Percentiles rank a stretch among this genome's conserved stretches.
Evolutionary conservation across 208 protist species (phyloP).

Genomic region (Wallacemonas sp.): DNA sequence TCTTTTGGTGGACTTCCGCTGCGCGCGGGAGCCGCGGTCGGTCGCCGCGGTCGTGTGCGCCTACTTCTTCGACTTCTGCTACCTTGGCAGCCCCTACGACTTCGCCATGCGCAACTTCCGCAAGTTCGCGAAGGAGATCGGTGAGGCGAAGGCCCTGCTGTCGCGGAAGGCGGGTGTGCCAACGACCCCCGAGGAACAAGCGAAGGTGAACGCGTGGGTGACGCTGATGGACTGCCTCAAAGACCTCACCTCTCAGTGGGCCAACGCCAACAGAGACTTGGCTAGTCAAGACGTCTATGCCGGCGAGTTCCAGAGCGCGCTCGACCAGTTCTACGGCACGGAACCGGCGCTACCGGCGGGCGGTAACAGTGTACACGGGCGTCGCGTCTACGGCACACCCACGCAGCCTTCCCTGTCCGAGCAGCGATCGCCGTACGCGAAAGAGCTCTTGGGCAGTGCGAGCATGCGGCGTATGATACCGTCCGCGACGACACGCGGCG

Average conservation of each 20-base stretch:
- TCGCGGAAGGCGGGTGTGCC: conserved; percentile 31
- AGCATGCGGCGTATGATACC: conserved; percentile 9
- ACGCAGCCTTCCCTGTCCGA: not conserved
- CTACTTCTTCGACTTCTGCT: conserved; percentile 75
- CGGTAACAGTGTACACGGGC: not conserved
- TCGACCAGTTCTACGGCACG: conserved; percentile 9
- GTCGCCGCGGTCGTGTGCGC: conserved; percentile 64
- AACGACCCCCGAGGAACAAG: conserved; percentile 33
- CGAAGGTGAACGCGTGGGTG: conserved; percentile 56
- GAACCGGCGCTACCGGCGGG: conserved; percentile 9
- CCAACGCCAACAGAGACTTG: conserved; percentile 5
- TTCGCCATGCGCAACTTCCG: conserved; percentile 44
- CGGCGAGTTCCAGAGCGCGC: conserved; percentile 1
- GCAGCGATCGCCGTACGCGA: not conserved
- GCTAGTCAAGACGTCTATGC: not conserved
- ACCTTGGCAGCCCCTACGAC: conserved; percentile 63
- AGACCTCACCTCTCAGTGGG: conserved; percentile 62
- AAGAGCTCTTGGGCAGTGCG: not conserved
- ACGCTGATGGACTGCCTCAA: conserved; percentile 67
- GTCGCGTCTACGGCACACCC: not conserved
- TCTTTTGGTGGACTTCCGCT: conserved; percentile 45
- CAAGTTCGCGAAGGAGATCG: conserved; percentile 24
- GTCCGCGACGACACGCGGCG: not conserved
- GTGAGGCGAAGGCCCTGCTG: conserved; percentile 28
- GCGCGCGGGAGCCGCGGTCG: conserved; percentile 45